A percentile compares a stretch with the other conserved stretches of the same genome.
Evolutionary conservation across 2,329 filamentous ascomycete genomes (phyloP).

Genomic region (Neofusicoccum laricinum): DNA sequence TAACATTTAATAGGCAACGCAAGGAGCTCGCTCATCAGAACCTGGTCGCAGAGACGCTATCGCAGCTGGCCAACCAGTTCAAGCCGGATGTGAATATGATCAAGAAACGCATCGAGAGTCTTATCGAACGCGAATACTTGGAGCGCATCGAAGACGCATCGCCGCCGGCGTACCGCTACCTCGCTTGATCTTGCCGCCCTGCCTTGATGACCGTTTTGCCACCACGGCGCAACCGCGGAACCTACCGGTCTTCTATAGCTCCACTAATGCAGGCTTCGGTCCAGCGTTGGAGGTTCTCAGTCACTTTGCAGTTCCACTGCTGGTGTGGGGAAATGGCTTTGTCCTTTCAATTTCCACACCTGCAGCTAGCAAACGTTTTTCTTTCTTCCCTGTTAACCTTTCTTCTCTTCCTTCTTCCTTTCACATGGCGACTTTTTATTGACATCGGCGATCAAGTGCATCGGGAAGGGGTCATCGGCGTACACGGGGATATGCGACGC

Average conservation of each 20-base stretch:
- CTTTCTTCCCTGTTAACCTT: background rate
- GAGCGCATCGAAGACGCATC: slow-evolving; percentile 68
- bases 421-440: background rate
- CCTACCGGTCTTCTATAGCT: background rate
- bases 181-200: slow-evolving; percentile 52
- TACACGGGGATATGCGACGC: background rate
- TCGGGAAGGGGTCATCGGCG: slow-evolving; percentile 1
- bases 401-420: background rate
- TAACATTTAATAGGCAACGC: slow-evolving; percentile 56
- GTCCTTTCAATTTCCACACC: background rate
- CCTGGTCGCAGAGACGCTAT: slow-evolving; percentile 68
- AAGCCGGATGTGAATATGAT: slow-evolving; percentile 73
- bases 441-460: background rate
- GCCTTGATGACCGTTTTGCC: background rate
- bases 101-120: slow-evolving; percentile 75
- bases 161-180: slow-evolving; percentile 65
- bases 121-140: slow-evolving; percentile 75
- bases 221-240: background rate
- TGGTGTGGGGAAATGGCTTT: background rate
- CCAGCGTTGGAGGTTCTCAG: background rate
- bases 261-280: background rate
- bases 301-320: background rate
- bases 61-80: slow-evolving; percentile 67
- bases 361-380: background rate
- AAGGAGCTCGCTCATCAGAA: slow-evolving; percentile 68